Conservation (phyloP, 2,329 filamentous ascomycete genomes). For the Cladosporium sp. region DNA sequence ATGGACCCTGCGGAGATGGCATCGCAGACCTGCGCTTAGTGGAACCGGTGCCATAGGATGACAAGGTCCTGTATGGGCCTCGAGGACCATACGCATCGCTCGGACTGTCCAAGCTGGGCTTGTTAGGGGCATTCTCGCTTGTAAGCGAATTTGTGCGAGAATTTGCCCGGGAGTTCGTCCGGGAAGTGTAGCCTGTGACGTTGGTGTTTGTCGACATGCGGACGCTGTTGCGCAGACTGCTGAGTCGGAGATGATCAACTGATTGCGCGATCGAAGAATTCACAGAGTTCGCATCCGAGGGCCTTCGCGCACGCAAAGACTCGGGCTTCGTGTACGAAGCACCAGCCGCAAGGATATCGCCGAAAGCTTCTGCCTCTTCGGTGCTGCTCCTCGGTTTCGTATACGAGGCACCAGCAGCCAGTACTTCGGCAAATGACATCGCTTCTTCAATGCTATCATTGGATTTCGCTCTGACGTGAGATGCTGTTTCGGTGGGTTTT, state of each 20-base stretch:
- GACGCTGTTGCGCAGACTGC: slow-evolving; percentile 32
- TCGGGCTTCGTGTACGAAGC: not conserved
- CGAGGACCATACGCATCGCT: slow-evolving; percentile 21
- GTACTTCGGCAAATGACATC: slow-evolving; percentile 10
- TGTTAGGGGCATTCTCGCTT: slow-evolving; percentile 25
- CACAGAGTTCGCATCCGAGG: slow-evolving; percentile 28
- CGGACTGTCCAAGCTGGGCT: slow-evolving; percentile 21
- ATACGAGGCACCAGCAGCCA: slow-evolving; percentile 14
- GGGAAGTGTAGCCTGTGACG: slow-evolving; percentile 28
- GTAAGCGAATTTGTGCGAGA: slow-evolving; percentile 34
- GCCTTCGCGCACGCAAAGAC: not conserved
- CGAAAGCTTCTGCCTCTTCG: slow-evolving; percentile 9
- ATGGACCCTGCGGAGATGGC: not conserved
- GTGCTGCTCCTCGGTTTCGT: not conserved
- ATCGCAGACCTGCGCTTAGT: slow-evolving; percentile 28
- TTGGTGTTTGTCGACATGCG: slow-evolving; percentile 34
- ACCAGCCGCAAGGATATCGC: slow-evolving; percentile 12
- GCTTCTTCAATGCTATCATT: slow-evolving; percentile 6
- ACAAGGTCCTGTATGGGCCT: slow-evolving; percentile 26
- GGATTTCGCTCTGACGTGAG: not conserved
- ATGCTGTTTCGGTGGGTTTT: not conserved
- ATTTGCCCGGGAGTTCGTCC: slow-evolving; percentile 32
- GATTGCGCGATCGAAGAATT: slow-evolving; percentile 29
- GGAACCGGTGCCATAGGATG: slow-evolving; percentile 26
- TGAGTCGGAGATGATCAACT: slow-evolving; percentile 30